Evolutionary conservation across 176 grass and related monocot species (phyloP), one percentile per base, ranked within the genome.

Genomic region (Areca catechu): DNA sequence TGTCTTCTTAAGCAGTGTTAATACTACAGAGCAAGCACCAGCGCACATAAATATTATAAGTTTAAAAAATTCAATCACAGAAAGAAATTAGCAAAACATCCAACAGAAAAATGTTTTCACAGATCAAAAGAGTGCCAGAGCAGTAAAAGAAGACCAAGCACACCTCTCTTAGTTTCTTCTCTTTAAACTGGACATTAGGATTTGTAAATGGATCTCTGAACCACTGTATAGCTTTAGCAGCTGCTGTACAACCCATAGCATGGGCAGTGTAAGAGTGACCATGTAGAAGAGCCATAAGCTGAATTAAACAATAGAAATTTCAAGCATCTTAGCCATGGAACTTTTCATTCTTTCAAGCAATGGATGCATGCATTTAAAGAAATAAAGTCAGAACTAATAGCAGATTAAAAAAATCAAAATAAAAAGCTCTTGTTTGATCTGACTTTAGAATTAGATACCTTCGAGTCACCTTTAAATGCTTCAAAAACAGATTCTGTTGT

Each of bases 261-360:
- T 97, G 93, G 57, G 93, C 86, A 55, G 80, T 82, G 70, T 97
- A 97, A 49, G 93, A 97, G 61, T 97, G 93, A 34, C 86, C 93
- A 75, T 91, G 93, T 50, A 91, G 80, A 25, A 97, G 84, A 10
- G 93, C 93, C n/a, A 76, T 83, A 58, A 97, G 88, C 83, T 86
- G 70, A 22, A 67, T n/a, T 7, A 67, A 15, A 54, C 10, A 67
- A 65, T 14, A 51, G 19, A 43, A 67, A 30, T 29, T 15, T 29
- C 27, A 29, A 43, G 34, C 34, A 14, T 43, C 34, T 43, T 43
- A 43, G 34, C 10, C 10, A 3, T 43, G 6, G 34, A 43, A 43
- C 34, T 43, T 43, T 43, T 43, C 34, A 43, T 43, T 43, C 34
- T 29, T 59, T 50, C 68, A 79, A 51, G 51, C 15, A 43, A 43